Percentiles rank a stretch among this genome's conserved stretches.
Evolutionary conservation across 441 rosid species (phyloP).

Genomic region (Croton setiger): DNA sequence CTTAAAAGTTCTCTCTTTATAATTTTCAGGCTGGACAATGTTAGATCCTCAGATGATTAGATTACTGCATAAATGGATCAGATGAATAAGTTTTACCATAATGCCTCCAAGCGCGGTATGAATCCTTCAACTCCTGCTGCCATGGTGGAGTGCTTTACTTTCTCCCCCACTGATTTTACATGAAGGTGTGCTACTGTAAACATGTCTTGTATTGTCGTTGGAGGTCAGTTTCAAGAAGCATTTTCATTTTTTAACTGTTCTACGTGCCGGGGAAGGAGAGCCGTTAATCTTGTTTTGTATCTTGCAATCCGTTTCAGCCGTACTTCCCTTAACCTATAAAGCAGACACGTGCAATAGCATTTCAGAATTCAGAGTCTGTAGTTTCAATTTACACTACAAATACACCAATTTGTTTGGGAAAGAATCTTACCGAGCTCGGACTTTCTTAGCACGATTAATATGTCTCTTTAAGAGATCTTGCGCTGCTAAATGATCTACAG

Average conservation of each 20-base stretch:
- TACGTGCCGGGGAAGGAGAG: constrained; percentile 71
- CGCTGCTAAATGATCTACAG: constrained; percentile 50
- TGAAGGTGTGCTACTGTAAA: background rate
- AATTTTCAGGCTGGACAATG: background rate
- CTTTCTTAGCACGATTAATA: constrained; percentile 67
- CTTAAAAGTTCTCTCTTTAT: background rate
- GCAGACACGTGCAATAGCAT: constrained; percentile 9
- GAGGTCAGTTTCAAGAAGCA: constrained; percentile 36
- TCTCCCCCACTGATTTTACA: background rate
- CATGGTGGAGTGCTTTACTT: background rate
- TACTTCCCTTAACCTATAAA: constrained; percentile 54
- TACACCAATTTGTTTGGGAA: background rate
- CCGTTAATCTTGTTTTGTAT: constrained; percentile 78
- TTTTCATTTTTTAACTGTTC: constrained; percentile 60
- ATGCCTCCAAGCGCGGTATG: background rate
- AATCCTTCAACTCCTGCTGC: constrained; percentile 7
- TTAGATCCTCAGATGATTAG: background rate
- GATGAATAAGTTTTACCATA: background rate
- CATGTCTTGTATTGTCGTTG: constrained; percentile 4
- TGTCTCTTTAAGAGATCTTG: constrained; percentile 71
- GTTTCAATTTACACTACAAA: background rate
- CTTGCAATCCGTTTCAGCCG: constrained; percentile 68
- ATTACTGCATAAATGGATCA: background rate
- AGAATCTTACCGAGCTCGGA: constrained; percentile 61
- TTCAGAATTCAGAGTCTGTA: background rate